Percentiles rank a stretch among this genome's conserved stretches.
phyloP scores from a whole-genome alignment of 2,329 filamentous ascomycete genomes.

The Aspergillus sp. region DNA sequence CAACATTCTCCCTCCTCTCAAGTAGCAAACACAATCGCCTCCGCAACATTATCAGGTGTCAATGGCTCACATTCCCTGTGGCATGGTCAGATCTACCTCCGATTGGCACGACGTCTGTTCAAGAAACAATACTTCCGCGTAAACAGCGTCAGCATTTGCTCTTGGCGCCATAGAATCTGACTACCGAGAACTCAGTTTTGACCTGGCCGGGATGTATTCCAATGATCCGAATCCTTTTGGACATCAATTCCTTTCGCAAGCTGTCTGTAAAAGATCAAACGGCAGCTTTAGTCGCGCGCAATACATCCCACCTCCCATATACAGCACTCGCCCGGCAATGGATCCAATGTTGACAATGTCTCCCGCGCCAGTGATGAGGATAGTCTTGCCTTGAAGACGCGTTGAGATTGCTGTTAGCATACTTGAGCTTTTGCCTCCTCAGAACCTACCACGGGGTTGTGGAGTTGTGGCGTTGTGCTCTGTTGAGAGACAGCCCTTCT shows the following conservation, averaged over 20 bases:
- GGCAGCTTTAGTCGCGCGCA: constrained; percentile 8
- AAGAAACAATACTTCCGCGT: not conserved
- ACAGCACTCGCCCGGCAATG: constrained; percentile 8
- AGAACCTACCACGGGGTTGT: too few relatives aligned
- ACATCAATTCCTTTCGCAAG: constrained; percentile 4
- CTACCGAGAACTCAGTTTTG: constrained; percentile 6
- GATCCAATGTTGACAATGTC: constrained; percentile 10
- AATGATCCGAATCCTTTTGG: constrained; percentile 1
- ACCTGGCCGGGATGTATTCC: constrained; percentile 1
- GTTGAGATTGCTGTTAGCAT: not conserved
- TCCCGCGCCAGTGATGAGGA: not conserved
- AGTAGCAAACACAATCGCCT: constrained; percentile 8
- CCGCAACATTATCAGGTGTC: constrained; percentile 7
- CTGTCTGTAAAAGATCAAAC: constrained; percentile 4
- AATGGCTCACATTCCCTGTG: constrained; percentile 4
- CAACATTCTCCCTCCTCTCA: constrained; percentile 7
- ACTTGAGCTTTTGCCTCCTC: too few relatives aligned
- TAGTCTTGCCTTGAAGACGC: not conserved
- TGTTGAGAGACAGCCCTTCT: too few relatives aligned
- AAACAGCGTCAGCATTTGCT: constrained; percentile 7
- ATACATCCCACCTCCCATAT: constrained; percentile 6
- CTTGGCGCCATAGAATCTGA: constrained; percentile 4
- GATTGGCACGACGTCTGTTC: not conserved
- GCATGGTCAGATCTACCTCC: not conserved
- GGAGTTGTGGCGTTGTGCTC: too few relatives aligned